Evolutionary conservation across 768 basidiomycete genomes (phyloP).

Genomic region (Paxillus rubicundulus): DNA sequence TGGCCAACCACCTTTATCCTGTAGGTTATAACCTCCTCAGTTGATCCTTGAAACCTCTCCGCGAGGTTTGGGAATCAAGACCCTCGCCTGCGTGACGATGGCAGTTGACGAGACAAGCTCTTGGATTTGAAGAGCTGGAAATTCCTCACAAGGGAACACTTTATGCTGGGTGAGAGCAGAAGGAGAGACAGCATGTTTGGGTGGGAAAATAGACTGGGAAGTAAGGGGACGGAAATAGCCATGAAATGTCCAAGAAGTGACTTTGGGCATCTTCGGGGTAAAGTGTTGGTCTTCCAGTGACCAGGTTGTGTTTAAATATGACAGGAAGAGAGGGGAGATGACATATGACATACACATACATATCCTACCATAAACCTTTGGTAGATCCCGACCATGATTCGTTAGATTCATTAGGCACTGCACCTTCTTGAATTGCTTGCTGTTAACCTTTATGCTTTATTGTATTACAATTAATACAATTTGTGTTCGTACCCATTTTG

Average conservation of each 20-base stretch:
- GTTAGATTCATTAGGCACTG: too few species aligned
- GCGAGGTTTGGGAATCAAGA: background rate
- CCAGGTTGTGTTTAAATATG: too few species aligned
- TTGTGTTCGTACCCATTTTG: too few species aligned
- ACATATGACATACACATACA: too few species aligned
- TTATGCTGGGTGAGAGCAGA: conserved; percentile 4
- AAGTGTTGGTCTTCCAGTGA: too few species aligned
- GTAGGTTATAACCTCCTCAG: background rate
- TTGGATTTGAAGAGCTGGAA: background rate
- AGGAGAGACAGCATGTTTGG: background rate
- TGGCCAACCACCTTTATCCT: background rate
- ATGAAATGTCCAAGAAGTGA: background rate
- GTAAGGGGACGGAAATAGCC: conserved; percentile 5
- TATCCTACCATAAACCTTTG: too few species aligned
- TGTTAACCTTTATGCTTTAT: too few species aligned
- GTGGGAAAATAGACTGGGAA: conserved; percentile 2
- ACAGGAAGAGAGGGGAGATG: too few species aligned
- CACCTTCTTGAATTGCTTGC: too few species aligned
- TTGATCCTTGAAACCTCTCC: conserved; percentile 1
- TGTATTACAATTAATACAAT: too few species aligned
- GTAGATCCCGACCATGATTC: too few species aligned
- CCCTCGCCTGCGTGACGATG: background rate
- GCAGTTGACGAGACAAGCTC: background rate
- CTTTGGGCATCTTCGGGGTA: background rate
- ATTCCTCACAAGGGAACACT: background rate